phyloP scores from a whole-genome alignment of 352 stramenopile species.

The Pythium folliculosum region DNA sequence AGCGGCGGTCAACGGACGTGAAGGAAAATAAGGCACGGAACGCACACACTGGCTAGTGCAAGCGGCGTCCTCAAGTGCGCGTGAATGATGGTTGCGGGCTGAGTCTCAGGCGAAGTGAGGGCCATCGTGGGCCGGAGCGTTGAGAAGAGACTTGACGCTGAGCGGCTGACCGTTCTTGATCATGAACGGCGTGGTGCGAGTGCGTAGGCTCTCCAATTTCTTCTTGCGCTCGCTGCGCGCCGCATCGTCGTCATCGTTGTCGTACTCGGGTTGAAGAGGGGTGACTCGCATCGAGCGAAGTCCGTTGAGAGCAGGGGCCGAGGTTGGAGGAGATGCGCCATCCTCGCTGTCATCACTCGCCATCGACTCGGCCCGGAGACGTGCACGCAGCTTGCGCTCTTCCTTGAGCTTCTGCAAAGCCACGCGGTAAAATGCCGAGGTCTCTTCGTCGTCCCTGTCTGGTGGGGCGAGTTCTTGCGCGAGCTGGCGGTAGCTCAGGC shows the following conservation, averaged over 20 bases:
- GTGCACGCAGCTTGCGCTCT: conserved; percentile 35
- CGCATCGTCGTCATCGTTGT: conserved; percentile 23
- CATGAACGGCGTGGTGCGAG: conserved; percentile 21
- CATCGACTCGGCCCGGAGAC: conserved; percentile 4
- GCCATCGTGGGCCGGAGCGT: background rate
- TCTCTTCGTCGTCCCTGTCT: conserved; percentile 1
- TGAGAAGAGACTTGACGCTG: background rate
- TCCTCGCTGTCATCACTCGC: background rate
- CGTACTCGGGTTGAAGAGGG: background rate
- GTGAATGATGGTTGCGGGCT: background rate
- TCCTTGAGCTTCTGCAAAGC: conserved; percentile 43
- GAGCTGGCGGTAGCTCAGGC: conserved; percentile 42
- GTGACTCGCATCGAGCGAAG: conserved; percentile 10
- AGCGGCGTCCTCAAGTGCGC: background rate
- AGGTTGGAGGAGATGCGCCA: background rate
- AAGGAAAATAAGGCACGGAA: background rate
- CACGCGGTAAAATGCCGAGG: conserved; percentile 8
- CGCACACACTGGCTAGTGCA: background rate
- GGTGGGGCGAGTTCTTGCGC: conserved; percentile 25
- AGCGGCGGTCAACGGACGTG: background rate
- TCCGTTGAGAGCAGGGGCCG: background rate
- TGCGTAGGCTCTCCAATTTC: conserved; percentile 38
- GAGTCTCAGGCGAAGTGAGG: background rate
- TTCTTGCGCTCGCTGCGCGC: conserved; percentile 38
- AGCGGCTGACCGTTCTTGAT: conserved; percentile 22